Percentiles rank a stretch among this genome's conserved stretches.
Conservation (phyloP, 345 rosid genomes). For the Aurinia saxatilis region DNA sequence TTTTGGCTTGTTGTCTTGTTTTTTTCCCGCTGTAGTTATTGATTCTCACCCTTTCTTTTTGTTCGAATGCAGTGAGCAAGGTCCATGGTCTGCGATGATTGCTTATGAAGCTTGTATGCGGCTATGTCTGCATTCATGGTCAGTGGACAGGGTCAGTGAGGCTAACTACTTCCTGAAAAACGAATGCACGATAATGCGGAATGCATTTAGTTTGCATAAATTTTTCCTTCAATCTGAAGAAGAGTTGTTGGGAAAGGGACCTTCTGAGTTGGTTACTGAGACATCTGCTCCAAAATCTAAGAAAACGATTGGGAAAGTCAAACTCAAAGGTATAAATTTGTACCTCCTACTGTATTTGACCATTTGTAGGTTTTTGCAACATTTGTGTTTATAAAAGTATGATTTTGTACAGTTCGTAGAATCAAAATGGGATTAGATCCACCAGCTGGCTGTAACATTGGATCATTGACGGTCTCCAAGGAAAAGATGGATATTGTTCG, state of each 20-base stretch:
- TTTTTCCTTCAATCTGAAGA: conserved; percentile 84
- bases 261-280: conserved; percentile 54
- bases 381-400: conserved; percentile 10
- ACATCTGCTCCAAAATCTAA: conserved; percentile 60
- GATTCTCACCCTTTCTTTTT: not conserved
- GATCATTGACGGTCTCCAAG: conserved; percentile 43
- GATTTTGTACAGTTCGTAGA: conserved; percentile 56
- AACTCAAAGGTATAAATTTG: conserved; percentile 63
- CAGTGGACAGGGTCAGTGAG: conserved; percentile 49
- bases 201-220: conserved; percentile 67
- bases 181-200: conserved; percentile 70
- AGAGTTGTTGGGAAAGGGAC: conserved; percentile 61
- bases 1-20: not conserved
- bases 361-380: not conserved
- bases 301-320: conserved; percentile 75
- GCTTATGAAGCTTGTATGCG: conserved; percentile 90
- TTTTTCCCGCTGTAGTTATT: too few relatives aligned
- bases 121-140: conserved; percentile 84
- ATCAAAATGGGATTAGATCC: conserved; percentile 68
- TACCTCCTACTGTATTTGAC: conserved; percentile 2
- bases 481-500: conserved; percentile 50
- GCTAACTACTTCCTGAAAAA: conserved; percentile 77
- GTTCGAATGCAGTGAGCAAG: conserved; percentile 59
- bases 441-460: conserved; percentile 70
- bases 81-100: conserved; percentile 92